Evolutionary conservation across 2,329 filamentous ascomycete genomes (phyloP), one percentile per base, ranked within the genome.

Genomic region (Aspergillus arachidicola): DNA sequence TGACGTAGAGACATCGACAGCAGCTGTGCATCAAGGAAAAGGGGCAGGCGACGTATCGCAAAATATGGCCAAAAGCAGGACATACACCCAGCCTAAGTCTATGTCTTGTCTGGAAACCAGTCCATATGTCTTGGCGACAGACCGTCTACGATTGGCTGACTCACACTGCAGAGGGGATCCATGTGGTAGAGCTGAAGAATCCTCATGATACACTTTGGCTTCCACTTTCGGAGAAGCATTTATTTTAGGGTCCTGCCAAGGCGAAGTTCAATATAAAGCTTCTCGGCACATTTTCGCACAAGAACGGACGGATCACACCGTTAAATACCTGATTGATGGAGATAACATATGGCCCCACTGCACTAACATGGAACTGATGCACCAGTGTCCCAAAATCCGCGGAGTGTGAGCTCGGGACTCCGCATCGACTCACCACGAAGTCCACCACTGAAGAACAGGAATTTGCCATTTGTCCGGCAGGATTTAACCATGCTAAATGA

Each of bases 391-490:
- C 51, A 54, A 54, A 54, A 54, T 54, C 21, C 51, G 32, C 19
- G 30, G n/a, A 36, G 51, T 36, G 10, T 55, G 51, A 21, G 23
- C 19, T 41, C 32, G 32, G 32, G 32, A 55, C 51, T 54, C 51
- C 51, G 51, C 51, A 34, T 30, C 11, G 32, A 14, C 26, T 38
- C n/a, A 55, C 21, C 9, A 38, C 48, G 38, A 56, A 50, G 59
- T 61, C 59, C 59, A 61, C 54, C 59, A 61, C 54, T 58, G 59
- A 61, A 46, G 55, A 57, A 55, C 21, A 38, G 30, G 51, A 36
- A 55, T 55, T 12, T 26, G 51, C 14, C 26, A 10, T 50, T 54
- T 36, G 11, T 38, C 51, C 51, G 32, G n/a, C 21, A 41, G 30
- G 16, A 38, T 23, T n/a, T 26, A 38, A 38, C 26, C 9, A 21